Evolutionary conservation across 176 grass and related monocot species (phyloP), one percentile per base, ranked within the genome.

Genomic region (Thalia dealbata): DNA sequence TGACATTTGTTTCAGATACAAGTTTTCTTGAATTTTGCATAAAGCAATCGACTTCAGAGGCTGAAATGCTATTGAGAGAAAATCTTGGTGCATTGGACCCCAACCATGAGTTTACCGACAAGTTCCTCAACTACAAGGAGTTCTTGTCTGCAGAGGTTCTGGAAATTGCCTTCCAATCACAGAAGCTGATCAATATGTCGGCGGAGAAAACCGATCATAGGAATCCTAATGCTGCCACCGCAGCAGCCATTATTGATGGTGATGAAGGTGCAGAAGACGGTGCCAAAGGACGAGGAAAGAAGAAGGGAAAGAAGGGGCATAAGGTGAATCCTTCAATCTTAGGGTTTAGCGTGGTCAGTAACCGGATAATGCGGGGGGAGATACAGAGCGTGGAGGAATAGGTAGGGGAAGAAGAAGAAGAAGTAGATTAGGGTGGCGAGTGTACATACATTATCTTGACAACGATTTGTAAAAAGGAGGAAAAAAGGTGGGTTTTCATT

Each of bases 301-400:
- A 95, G 67, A 99, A 95, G 78, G 91, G 78, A 6, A 99, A 99
- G 90, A 99, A 99, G 64, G 95, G 85, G 64, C 92, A 99, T 67
- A 99, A 99, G 76, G 88, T 99, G 71, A 99, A 73, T 19, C 63
- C 87, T 6, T 76, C 85, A 10, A 76, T 88, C 45, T 79, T 99
- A 70, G 95, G 95, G 16, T 99, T 99, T 85, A 93, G 88, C 66
- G 95, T 99, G 38, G 90, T 95, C 58, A 99, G 95, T 74, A 99
- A 91, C 88, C 87, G 95, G 46, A 95, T 95, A 64, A 99, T 99
- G 95, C 93, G 85, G 95, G 95, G 95, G 12, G 95, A 99, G 80
- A 99, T 99, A 77, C 95, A 99, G 83, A 91, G 78, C 19, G 59
- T 75, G 11, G 90, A 92, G 3, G 76, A 88, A 26, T 92, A 84